Base-by-base conservation (phyloP, 306 rosid genomes). In the Senna tora region DNA sequence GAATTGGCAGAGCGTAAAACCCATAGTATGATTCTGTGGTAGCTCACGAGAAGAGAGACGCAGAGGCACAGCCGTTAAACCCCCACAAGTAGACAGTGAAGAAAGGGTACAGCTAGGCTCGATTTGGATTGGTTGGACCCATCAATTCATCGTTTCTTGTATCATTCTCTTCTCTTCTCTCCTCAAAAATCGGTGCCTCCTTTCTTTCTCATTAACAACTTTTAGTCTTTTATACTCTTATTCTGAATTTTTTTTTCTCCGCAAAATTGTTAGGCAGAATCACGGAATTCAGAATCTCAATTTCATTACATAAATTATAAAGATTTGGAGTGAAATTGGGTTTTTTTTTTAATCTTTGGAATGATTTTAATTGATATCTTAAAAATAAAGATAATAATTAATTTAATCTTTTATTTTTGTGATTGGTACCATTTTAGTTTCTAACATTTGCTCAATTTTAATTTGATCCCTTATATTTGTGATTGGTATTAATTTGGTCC, bases 71-170 rank as follows among this genome's bases (percentile, higher is more conserved):
- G 57, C 38, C 74, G 67, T 10, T 11, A 71, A 22, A n/a, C 11
- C 36, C 36, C 49, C 56, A 49, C 38, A 22, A 25, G 1, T 7
- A 9, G 15, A 7, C 17, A 32, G 9, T 21, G 65, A 54, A 22
- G 0, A 5, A 15, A 15, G 52, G 9, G 13, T 38, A 42, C 55
- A 71, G 45, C 66, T 30, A 17, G 56, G 38, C 25, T 41, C 32
- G 56, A 1, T 14, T 42, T 42, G 73, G 75, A 71, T 71, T 15
- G 17, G 67, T 11, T 57, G 75, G 67, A 1, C 73, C 61, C 34
- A 50, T 0, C 65, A 51, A 51, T 19, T 52, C 36, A 4, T 8
- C 16, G 16, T 36, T 43, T 43, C 49, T 2, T 9, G 9, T 17
- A 20, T 4, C 8, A 9, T 10, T 9, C 7, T 9, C 5, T 11